Percentiles rank a stretch among this genome's conserved stretches.
Evolutionary conservation across 306 rosid species (phyloP).

Genomic region (Heteromeles arbutifolia): DNA sequence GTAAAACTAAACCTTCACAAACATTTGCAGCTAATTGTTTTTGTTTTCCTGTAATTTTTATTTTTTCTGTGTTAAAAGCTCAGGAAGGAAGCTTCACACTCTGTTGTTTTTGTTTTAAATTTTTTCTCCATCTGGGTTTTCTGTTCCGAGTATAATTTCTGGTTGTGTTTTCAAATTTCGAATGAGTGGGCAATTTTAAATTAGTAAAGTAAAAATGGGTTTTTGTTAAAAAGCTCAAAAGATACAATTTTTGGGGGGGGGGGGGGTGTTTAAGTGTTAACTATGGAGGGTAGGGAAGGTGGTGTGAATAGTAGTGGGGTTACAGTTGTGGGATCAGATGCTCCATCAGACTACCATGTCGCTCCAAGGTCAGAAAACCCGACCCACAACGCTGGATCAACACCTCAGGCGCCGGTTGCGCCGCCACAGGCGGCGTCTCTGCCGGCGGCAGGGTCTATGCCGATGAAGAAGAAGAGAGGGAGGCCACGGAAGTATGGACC

Average conservation of each 20-base stretch:
- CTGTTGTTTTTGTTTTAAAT: not conserved
- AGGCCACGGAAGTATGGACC: conserved; percentile 95
- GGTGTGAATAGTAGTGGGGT: conserved; percentile 62
- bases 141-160: not conserved
- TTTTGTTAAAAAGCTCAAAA: conserved; percentile 36
- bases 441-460: conserved; percentile 18
- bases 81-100: conserved; percentile 1
- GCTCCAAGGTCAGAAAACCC: conserved; percentile 77
- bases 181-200: conserved; percentile 13
- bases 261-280: conserved; percentile 25
- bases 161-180: conserved; percentile 3
- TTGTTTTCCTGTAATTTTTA: conserved; percentile 1
- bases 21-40: conserved; percentile 12
- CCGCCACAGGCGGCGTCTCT: conserved; percentile 12
- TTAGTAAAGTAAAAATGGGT: conserved; percentile 28
- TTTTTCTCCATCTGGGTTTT: conserved; percentile 12
- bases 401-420: conserved; percentile 12
- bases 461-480: conserved; percentile 88
- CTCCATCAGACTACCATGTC: conserved; percentile 87
- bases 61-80: conserved; percentile 23
- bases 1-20: conserved; percentile 7
- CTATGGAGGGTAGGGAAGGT: conserved; percentile 83
- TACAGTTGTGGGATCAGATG: conserved; percentile 96
- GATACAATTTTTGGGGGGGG: conserved; percentile 14
- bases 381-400: conserved; percentile 49